Evolutionary conservation across 176 grass and related monocot species (phyloP).

Genomic region (Rhynchospora pubera): DNA sequence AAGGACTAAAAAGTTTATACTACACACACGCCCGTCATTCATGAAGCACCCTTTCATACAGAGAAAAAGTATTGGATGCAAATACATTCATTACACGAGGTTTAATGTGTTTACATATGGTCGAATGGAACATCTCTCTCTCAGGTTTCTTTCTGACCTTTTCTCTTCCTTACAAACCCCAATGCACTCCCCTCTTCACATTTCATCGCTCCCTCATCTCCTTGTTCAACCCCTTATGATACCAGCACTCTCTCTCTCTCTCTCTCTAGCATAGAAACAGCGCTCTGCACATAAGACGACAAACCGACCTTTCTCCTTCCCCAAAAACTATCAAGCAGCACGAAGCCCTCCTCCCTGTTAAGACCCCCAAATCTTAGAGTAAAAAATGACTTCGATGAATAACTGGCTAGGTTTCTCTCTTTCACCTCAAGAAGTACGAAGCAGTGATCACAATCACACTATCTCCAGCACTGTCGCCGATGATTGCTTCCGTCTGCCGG

Average conservation of each 20-base stretch:
- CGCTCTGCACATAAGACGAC: slow-evolving; percentile 7
- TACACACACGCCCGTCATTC: neutral
- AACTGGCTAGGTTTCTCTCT: slow-evolving; percentile 61
- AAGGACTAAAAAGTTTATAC: neutral
- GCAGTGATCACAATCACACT: neutral
- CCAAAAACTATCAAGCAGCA: neutral
- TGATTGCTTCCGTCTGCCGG: neutral
- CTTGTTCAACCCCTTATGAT: slow-evolving; percentile 10
- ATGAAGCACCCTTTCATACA: slow-evolving; percentile 12
- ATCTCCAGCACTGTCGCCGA: slow-evolving; percentile 2
- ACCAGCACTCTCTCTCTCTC: slow-evolving; percentile 1
- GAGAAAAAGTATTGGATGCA: neutral
- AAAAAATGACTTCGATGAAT: slow-evolving; percentile 42
- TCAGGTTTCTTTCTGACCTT: slow-evolving; percentile 24
- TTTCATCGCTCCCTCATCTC: neutral
- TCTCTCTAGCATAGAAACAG: neutral
- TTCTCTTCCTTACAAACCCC: slow-evolving; percentile 36
- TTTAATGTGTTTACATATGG: slow-evolving; percentile 20
- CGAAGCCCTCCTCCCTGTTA: neutral
- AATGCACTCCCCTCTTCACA: slow-evolving; percentile 22
- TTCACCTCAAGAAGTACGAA: slow-evolving; percentile 34
- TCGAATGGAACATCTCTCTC: neutral
- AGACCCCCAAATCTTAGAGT: neutral
- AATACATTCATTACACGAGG: slow-evolving; percentile 12
- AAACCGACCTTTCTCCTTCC: slow-evolving; percentile 15